Base-by-base conservation (phyloP, 352 stramenopile species). In the Bremia lactucae region DNA sequence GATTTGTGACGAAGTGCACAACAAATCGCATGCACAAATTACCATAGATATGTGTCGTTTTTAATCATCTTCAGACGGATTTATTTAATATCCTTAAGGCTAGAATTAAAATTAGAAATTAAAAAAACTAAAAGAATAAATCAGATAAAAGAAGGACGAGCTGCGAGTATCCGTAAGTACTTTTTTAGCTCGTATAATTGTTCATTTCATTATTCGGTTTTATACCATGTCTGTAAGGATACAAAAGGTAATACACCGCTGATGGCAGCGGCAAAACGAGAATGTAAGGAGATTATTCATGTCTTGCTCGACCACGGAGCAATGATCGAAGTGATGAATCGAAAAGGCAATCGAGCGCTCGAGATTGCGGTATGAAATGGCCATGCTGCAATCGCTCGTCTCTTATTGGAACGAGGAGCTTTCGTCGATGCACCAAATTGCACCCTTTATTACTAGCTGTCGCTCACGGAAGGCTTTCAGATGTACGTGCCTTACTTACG, bases 211-310 rank as follows among this genome's bases (percentile, higher is more conserved):
- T n/a, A n/a, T n/a, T n/a, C n/a, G n/a, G n/a, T n/a, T n/a, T n/a
- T n/a, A n/a, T n/a, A n/a, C n/a, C n/a, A n/a, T n/a, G n/a, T n/a
- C n/a, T n/a, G n/a, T n/a, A n/a, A n/a, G n/a, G n/a, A n/a, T n/a
- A n/a, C n/a, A n/a, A 59, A 44, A 33, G 54, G 54, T 8, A 42
- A 26, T n/a, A 63, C 54, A 21, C 54, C 54, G 3, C 54, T 63
- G 3, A 63, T 63, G 54, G 43, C 29, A 34, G 54, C 49, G 40
- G 54, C 49, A 16, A 55, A 59, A 31, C 19, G 49, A 28, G 54
- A 49, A 2, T 59, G 42, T 18, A 20, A 41, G 24, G 44, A 59
- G 6, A 47, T 59, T 31, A 39, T 31, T 5, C 36, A 59, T 11
- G 13, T 62, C 18, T 19, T 62, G 7, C 11, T 62, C 14, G 53